Base-by-base conservation (phyloP, 169 alveolate genomes). In the Cryptosporidium canis region DNA sequence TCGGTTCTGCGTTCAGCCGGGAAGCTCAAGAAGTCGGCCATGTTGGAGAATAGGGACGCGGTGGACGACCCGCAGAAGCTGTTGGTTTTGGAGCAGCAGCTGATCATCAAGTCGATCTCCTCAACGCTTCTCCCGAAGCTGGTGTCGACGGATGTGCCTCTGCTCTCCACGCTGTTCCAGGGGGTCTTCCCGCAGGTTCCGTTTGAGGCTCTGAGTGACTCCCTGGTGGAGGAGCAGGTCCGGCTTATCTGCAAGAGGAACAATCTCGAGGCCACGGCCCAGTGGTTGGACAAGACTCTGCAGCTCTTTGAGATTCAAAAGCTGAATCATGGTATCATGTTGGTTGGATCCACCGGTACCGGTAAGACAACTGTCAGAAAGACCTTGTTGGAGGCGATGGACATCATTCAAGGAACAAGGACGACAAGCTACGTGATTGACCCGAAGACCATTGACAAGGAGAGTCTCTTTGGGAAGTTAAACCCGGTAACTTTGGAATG, bases 101-200 rank as follows among this genome's bases (percentile, higher is more conserved):
- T 98, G 45, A 85, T 98, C 56, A 92, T 98, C 29, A 93, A 97
- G 58, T 93, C 98, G 8, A 97, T 98, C 47, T 96, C 99, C 41
- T 98, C 97, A 85, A 97, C 99, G 16, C 94, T 97, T 14, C 98
- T 97, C 6, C 99, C 99, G 3, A 98, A 98, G 92, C 94, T 98
- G 44, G 97, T 97, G 6, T 96, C 98, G 44, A 98, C 96, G 51
- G 99, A 98, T 94, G 95, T 97, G 18, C 96, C 98, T 35, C 85
- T 96, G 53, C 92, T 97, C 47, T 92, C 94, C 41, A 92, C 96
- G 53, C 85, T 98, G 66, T 90, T 98, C 37, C 90, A 95, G 35
- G 99, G 99, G 58, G 99, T 98, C 6, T 97, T 98, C 94, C 99
- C 99, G 1, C 98, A 98, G 58, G 94, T 97, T 39, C 94, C 96